A percentile compares a stretch with the other conserved stretches of the same genome.
phyloP scores from a whole-genome alignment of 768 basidiomycete genomes.

The Chalciporus sphaerocephalus region DNA sequence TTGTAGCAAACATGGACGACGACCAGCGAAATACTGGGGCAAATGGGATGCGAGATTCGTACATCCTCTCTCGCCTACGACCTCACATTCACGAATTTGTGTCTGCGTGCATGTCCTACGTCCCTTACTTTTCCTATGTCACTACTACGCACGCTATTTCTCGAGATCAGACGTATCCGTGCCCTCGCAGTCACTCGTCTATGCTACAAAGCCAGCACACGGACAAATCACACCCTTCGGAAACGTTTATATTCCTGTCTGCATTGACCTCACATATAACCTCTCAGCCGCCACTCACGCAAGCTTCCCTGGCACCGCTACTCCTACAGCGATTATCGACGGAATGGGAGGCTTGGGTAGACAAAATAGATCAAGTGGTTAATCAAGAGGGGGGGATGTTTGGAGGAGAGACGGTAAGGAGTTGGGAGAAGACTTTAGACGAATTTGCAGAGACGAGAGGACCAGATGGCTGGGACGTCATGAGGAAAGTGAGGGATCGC shows the following conservation, averaged over 20 bases:
- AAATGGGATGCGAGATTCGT: conserved; percentile 73
- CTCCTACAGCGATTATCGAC: conserved; percentile 60
- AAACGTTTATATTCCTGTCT: conserved; percentile 69
- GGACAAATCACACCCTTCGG: conserved; percentile 66
- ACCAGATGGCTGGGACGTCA: conserved; percentile 35
- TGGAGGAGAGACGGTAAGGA: conserved; percentile 59
- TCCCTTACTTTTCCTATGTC: conserved; percentile 77
- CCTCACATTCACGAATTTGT: conserved; percentile 76
- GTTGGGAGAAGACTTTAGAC: conserved; percentile 69
- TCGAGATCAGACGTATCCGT: conserved; percentile 20
- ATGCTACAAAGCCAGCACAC: conserved; percentile 50
- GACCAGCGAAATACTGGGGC: conserved; percentile 20
- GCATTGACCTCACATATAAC: conserved; percentile 64
- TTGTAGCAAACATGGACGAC: conserved; percentile 31
- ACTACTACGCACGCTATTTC: conserved; percentile 23
- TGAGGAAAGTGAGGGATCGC: conserved; percentile 50
- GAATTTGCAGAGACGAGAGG: conserved; percentile 55
- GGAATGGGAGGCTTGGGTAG: conserved; percentile 80
- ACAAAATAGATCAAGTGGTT: conserved; percentile 61
- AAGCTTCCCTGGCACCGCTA: conserved; percentile 51
- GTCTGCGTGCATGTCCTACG: conserved; percentile 72
- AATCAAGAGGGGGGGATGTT: conserved; percentile 79
- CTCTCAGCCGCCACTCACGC: conserved; percentile 63
- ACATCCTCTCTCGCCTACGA: conserved; percentile 69
- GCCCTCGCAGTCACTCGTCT: conserved; percentile 40